Base-by-base conservation (phyloP, 192 early-diverging fungal species). In the Coemansia brasiliensis region DNA sequence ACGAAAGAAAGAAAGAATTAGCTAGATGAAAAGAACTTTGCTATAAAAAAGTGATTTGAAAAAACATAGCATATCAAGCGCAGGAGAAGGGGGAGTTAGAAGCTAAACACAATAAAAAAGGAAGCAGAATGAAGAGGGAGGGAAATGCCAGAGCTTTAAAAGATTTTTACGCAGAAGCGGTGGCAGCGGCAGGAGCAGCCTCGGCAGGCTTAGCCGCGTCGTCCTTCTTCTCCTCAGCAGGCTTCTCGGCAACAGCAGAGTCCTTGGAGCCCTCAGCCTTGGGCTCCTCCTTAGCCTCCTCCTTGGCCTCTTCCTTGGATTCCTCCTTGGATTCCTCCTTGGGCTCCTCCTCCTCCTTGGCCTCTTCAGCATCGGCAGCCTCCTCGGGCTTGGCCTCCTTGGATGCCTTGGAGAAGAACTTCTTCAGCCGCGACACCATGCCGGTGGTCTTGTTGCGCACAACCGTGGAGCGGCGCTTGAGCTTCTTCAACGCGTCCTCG, bases 101-200 rank as follows among this genome's bases (percentile, higher is more conserved):
- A 35, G 32, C 32, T 35, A 20, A 20, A 16, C 16, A 43, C 16
- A 16, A 20, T 15, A 39, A 15, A 39, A 10, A 10, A 15, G 8
- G 39, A 35, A 35, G 32, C 32, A 35, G 52, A 25, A 29, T 25
- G 26, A 20, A 43, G 20, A 43, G 35, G 7, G 7, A 21, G 52
- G 35, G 38, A 49, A 25, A 53, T 55, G 32, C 56, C 51, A 50
- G 38, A 59, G 39, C 53, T 45, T 42, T 48, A 63, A 59, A 48
- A 44, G 55, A 24, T 74, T 78, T 44, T 74, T 78, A 78, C 48
- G 74, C 74, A 53, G 74, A 67, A 43, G 74, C 74, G 55, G 68
- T 67, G 42, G 65, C 65, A 21, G 65, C 55, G 44, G 44, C 67
- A 15, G 54, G 44, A 21, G 49, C 27, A 26, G 67, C 55, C 50